Evolutionary conservation across 441 rosid genomes (phyloP).

Genomic region (Eruca vesicaria): DNA sequence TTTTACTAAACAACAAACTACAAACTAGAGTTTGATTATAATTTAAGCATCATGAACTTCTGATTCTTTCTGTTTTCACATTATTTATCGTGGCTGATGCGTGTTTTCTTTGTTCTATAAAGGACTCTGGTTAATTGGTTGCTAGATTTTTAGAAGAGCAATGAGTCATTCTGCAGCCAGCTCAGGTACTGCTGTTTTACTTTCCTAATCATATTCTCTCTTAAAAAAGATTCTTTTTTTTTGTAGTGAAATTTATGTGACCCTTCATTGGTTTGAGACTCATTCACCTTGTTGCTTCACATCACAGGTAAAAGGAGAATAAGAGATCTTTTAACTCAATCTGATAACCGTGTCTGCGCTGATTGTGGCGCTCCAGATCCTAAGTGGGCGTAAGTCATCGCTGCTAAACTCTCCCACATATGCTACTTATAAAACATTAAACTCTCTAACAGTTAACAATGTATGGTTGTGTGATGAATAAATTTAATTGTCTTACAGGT

Average conservation of each 20-base stretch:
- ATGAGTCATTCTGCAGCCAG: constrained; percentile 37
- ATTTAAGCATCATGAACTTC: neutral
- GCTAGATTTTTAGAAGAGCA: constrained; percentile 20
- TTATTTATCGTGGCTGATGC: neutral
- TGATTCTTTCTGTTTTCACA: neutral
- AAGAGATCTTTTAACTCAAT: constrained; percentile 65
- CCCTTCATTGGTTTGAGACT: constrained; percentile 6
- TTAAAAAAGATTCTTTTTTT: neutral
- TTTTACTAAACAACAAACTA: too few species aligned
- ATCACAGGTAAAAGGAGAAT: constrained; percentile 79
- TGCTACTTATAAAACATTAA: neutral
- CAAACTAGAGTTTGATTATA: constrained; percentile 6
- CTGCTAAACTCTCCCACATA: neutral
- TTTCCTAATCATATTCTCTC: neutral
- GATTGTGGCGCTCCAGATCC: constrained; percentile 98
- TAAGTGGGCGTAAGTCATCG: constrained; percentile 87
- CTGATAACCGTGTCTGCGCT: constrained; percentile 86
- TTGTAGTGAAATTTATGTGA: neutral
- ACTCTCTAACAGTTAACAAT: neutral
- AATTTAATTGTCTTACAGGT: constrained; percentile 51
- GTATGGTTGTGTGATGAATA: constrained; percentile 1
- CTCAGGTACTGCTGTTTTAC: constrained; percentile 17
- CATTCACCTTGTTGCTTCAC: constrained; percentile 10
- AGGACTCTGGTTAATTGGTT: constrained; percentile 28
- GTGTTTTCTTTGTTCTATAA: neutral